Percentiles rank a stretch among this genome's conserved stretches.
These are phyloP conservation scores for Mycotypha africana DNA, from an alignment of 371 early-diverging fungal species.

Conservation along the genomic window DNA sequence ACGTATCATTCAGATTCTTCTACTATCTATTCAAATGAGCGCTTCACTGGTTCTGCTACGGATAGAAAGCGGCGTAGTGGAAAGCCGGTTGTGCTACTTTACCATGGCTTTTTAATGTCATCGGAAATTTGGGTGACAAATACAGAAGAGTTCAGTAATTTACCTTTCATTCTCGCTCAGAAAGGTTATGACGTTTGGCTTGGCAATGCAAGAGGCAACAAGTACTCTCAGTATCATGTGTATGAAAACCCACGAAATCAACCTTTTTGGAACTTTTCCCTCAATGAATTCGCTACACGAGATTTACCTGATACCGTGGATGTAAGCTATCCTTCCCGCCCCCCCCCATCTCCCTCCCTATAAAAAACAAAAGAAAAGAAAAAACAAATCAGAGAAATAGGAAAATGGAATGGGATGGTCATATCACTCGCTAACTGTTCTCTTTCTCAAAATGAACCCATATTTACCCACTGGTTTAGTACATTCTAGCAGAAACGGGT, in stretches of 20 bases:
- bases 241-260: conserved; percentile 59
- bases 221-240: conserved; percentile 87
- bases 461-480: conserved; percentile 31
- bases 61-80: no score
- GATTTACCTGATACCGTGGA: conserved; percentile 88
- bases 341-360: no score
- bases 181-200: conserved; percentile 97
- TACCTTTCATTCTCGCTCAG: conserved; percentile 72
- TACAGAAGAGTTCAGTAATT: conserved; percentile 58
- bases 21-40: no score
- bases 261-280: conserved; percentile 90
- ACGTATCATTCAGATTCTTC: conserved; percentile 4
- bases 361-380: no score
- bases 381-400: no score
- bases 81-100: conserved; percentile 84
- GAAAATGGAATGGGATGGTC: no score
- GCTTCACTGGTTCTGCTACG: no score
- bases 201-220: conserved; percentile 95
- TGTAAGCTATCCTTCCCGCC: no score
- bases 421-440: no score
- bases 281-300: conserved; percentile 85
- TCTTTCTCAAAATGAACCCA: neutral
- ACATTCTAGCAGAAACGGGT: conserved; percentile 79
- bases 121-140: conserved; percentile 90
- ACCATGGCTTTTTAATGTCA: conserved; percentile 94